Evolutionary conservation across 1,139 yeast genomes (phyloP).

Genomic region (Geotrichum reessii): DNA sequence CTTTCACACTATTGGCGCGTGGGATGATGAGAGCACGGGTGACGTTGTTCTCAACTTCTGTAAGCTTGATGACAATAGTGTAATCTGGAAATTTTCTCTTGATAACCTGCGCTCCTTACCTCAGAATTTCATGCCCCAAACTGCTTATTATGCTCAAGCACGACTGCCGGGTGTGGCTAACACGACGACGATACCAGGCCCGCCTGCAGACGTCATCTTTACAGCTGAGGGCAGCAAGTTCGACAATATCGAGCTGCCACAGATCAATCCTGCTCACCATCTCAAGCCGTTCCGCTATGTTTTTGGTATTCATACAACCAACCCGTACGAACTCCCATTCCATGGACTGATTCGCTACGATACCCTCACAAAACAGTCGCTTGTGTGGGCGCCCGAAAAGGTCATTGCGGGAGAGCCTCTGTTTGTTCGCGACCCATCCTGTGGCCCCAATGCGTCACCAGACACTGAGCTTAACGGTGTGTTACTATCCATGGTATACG

Average conservation of each 20-base stretch:
- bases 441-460: constrained; percentile 7
- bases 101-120: constrained; percentile 17
- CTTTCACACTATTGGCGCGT: constrained; percentile 21
- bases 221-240: constrained; percentile 3
- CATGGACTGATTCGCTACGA: constrained; percentile 20
- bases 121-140: constrained; percentile 1
- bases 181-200: neutral
- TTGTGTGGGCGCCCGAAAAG: constrained; percentile 18
- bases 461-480: constrained; percentile 19
- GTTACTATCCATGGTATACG: constrained; percentile 19
- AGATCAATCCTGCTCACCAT: constrained; percentile 13
- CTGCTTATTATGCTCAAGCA: constrained; percentile 10
- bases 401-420: constrained; percentile 22
- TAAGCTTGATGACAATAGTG: constrained; percentile 14
- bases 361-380: constrained; percentile 4
- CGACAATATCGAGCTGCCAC: constrained; percentile 18
- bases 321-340: constrained; percentile 13
- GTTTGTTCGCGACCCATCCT: constrained; percentile 19
- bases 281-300: constrained; percentile 15
- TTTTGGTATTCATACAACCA: constrained; percentile 18
- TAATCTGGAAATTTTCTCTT: constrained; percentile 16
- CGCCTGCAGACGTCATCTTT: constrained; percentile 6
- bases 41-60: constrained; percentile 19
- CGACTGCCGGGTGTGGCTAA: constrained; percentile 17
- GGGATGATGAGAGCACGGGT: constrained; percentile 20